Evolutionary conservation across 768 basidiomycete species (phyloP), one percentile per base, ranked within the genome.

Genomic region (Pleurotus tuoliensis): DNA sequence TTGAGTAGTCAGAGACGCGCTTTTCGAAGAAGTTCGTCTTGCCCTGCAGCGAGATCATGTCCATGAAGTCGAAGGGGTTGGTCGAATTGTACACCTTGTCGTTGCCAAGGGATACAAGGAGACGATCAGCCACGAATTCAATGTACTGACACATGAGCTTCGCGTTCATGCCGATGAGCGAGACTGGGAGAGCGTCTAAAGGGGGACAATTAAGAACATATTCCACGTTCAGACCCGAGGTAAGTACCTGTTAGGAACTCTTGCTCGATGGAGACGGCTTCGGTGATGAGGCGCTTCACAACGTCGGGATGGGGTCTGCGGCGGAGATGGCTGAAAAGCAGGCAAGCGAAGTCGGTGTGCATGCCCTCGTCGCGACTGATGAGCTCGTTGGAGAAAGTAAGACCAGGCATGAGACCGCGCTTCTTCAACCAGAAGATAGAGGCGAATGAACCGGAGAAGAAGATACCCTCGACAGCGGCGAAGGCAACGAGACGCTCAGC

Each of bases 21-120:
- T 95, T 94, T 75, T 96, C 94, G 68, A 95, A 97, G 71, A 97
- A 97, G 73, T 97, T 94, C 40, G 94, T 92, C 78, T 98, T 98
- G 60, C 95, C 95, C 73, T 94, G 89, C 5, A 97, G 76, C 13
- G 93, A 96, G 46, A 95, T 95, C 82, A 94, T 84, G 62, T 95
- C 92, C 92, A 94, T 94, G 66, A 94, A 94, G 69, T 94, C 90
- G 69, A 91, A 90, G 5, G 94, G 95, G 68, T 97, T 97, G 22
- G 81, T 73, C 0, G 77, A 71, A 59, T 84, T 76, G 76, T 92
- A 97, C 49, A 83, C 66, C 67, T 94, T 94, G 22, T 84, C 76
- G 62, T 89, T 92, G 34, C 94, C 94, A 22, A 97, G 78, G 3
- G 92, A 80, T 13, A 90, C 84, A 41, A 96, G 82, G 1, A 97